Evolutionary conservation across 257 asterid species (phyloP).

Genomic region (Solanum raphanifolium): DNA sequence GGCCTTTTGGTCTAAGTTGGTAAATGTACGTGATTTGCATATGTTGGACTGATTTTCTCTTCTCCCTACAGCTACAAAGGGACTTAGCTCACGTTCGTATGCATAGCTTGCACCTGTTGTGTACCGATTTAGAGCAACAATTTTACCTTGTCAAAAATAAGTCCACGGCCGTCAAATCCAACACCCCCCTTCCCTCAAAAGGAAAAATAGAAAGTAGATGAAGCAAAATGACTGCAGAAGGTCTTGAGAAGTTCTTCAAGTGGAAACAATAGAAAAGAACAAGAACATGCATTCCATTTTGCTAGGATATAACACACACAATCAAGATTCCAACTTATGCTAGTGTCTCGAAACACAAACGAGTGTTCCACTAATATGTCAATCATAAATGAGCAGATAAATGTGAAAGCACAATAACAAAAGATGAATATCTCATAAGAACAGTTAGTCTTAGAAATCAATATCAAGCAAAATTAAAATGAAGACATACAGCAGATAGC

Average conservation of each 20-base stretch:
- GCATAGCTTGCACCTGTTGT: not conserved
- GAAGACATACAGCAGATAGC: slow-evolving; percentile 47
- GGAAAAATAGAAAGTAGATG: not conserved
- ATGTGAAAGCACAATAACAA: not conserved
- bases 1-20: not conserved
- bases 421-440: not conserved
- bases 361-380: not conserved
- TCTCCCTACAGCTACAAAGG: not conserved
- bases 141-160: not conserved
- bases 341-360: not conserved
- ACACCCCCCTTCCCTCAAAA: not conserved
- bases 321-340: not conserved
- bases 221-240: not conserved
- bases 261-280: not conserved
- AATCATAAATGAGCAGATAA: not conserved
- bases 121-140: not conserved
- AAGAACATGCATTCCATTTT: not conserved
- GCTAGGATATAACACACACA: not conserved
- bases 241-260: not conserved
- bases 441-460: not conserved
- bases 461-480: not conserved
- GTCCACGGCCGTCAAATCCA: not conserved
- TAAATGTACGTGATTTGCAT: not conserved
- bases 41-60: not conserved
- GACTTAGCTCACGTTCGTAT: not conserved